Conservation (phyloP, 1,284 basidiomycete genomes). For the Tilletia setariae region DNA sequence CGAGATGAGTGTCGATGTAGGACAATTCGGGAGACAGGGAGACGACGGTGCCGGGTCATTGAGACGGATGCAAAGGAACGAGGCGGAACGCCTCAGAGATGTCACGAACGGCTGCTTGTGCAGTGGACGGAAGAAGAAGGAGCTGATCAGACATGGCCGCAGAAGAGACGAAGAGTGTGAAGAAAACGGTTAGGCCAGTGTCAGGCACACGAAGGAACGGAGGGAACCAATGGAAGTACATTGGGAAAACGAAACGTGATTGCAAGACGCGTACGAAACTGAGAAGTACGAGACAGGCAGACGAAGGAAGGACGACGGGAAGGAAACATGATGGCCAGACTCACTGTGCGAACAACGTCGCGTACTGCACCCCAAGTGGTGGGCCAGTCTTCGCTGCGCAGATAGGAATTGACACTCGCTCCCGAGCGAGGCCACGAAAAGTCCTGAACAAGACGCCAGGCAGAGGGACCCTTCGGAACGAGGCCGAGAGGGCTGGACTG, state of each 20-base stretch:
- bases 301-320: too few relatives aligned
- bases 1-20: neutral
- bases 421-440: neutral
- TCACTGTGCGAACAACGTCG: neutral
- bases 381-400: neutral
- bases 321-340: neutral
- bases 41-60: neutral
- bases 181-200: too few relatives aligned
- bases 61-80: neutral
- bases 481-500: neutral
- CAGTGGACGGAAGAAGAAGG: neutral
- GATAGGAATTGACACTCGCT: neutral
- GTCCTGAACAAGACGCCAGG: neutral
- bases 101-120: neutral
- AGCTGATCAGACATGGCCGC: too few relatives aligned
- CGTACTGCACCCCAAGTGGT: neutral
- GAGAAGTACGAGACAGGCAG: too few relatives aligned
- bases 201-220: too few relatives aligned
- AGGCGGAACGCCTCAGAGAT: neutral
- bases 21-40: neutral
- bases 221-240: too few relatives aligned
- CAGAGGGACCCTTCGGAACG: neutral
- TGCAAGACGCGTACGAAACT: too few relatives aligned
- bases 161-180: too few relatives aligned
- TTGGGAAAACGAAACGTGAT: too few relatives aligned